phyloP scores from a whole-genome alignment of 305 asterid species.

The Fraxinus paxiana region DNA sequence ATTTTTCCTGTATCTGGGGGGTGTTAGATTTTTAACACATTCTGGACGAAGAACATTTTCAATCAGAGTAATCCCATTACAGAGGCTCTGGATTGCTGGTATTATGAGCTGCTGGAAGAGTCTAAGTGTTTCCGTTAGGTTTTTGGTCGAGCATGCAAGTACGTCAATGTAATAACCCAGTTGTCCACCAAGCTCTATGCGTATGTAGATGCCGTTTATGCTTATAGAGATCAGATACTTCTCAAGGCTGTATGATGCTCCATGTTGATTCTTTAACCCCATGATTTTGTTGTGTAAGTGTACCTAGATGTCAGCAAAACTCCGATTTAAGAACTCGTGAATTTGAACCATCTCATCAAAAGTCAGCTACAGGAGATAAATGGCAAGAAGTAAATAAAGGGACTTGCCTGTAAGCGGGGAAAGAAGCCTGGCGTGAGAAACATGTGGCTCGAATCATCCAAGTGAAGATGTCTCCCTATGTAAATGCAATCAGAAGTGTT shows the following conservation, averaged over 20 bases:
- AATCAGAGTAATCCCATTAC: conserved; percentile 53
- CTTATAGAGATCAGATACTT: conserved; percentile 61
- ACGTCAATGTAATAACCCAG: conserved; percentile 60
- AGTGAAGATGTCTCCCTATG: conserved; percentile 68
- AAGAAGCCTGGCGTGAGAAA: conserved; percentile 73
- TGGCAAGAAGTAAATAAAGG: neutral
- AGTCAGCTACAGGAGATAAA: neutral
- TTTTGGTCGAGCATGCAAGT: conserved; percentile 71
- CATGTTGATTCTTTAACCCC: conserved; percentile 61
- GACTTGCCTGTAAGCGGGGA: conserved; percentile 74
- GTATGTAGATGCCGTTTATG: conserved; percentile 63
- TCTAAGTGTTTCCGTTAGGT: conserved; percentile 71
- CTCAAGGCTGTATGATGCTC: conserved; percentile 72
- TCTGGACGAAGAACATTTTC: conserved; percentile 68
- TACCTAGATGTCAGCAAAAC: conserved; percentile 44
- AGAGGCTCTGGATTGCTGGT: conserved; percentile 65
- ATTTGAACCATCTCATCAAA: neutral
- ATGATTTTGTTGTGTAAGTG: conserved; percentile 68
- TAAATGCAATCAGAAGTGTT: conserved; percentile 43
- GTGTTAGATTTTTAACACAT: conserved; percentile 59
- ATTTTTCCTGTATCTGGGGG: conserved; percentile 63
- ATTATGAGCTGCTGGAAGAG: conserved; percentile 67
- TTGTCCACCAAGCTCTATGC: conserved; percentile 78
- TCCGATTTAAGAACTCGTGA: neutral
- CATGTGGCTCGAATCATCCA: conserved; percentile 71